Evolutionary conservation across 179 eudicot species (phyloP).

Genomic region (Camellia oleifera): DNA sequence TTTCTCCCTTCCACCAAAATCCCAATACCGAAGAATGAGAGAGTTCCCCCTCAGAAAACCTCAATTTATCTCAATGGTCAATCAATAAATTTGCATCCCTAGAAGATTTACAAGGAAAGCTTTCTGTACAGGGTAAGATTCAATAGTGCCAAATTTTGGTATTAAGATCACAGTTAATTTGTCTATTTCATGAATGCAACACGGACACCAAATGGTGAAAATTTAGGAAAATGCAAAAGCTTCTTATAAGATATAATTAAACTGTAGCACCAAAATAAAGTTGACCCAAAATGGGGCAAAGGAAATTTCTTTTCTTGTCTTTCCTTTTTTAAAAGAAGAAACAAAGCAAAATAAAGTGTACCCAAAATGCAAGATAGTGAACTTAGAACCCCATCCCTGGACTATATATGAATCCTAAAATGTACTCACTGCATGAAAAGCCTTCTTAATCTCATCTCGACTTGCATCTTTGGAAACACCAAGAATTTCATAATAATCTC

Average conservation of each 20-base stretch:
- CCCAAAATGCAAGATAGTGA: background rate
- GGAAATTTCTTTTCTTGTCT: background rate
- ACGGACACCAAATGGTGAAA: background rate
- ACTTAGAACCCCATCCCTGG: background rate
- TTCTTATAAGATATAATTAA: background rate
- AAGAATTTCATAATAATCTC: constrained; percentile 63
- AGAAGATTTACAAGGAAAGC: too few species aligned
- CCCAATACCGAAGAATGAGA: too few species aligned
- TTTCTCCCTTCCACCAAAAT: too few species aligned
- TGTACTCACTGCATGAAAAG: constrained; percentile 57
- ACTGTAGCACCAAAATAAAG: background rate
- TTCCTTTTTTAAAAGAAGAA: background rate
- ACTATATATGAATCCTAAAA: background rate
- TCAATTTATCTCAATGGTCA: background rate
- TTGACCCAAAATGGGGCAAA: background rate
- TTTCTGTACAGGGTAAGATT: background rate
- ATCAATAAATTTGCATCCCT: too few species aligned
- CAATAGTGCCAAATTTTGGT: background rate
- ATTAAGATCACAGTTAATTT: background rate
- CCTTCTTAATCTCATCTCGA: constrained; percentile 79
- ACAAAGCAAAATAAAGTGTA: background rate
- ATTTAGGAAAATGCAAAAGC: background rate
- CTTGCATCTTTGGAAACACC: constrained; percentile 68
- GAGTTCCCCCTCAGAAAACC: background rate
- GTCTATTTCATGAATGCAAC: background rate